Conservation (phyloP, 2,329 filamentous ascomycete species). For the Fusarium nygamai region DNA sequence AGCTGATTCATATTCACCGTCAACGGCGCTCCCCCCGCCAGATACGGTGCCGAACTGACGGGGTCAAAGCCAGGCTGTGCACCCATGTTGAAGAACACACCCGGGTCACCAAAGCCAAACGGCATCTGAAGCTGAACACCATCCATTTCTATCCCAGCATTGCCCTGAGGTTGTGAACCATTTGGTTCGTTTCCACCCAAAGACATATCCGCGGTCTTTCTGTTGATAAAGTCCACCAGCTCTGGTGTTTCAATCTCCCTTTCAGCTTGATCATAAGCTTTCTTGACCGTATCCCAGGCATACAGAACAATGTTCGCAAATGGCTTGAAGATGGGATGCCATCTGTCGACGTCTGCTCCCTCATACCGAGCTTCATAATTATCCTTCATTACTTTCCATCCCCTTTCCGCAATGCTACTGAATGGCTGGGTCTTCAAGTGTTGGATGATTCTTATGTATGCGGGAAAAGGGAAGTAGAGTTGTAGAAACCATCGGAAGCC, state of each 20-base stretch:
- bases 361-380: background rate
- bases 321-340: background rate
- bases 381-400: background rate
- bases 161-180: rapidly evolving
- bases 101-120: background rate
- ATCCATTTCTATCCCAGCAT: background rate
- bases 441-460: conserved; percentile 53
- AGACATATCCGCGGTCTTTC: background rate
- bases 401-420: background rate
- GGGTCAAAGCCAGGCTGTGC: background rate
- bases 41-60: rapidly evolving
- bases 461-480: conserved; percentile 53
- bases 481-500: conserved; percentile 52
- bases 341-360: background rate
- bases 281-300: background rate
- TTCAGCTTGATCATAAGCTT: background rate
- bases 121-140: background rate
- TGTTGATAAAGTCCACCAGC: background rate
- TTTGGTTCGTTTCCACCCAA: rapidly evolving
- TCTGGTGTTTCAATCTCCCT: background rate
- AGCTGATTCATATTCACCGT: background rate
- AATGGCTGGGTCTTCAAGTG: conserved; percentile 39
- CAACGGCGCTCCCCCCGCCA: background rate
- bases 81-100: background rate
- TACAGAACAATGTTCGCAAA: conserved; percentile 2